Evolutionary conservation across 2,329 filamentous ascomycete species (phyloP), one percentile per base, ranked within the genome.

Genomic region (Stachybotrys echinatus): DNA sequence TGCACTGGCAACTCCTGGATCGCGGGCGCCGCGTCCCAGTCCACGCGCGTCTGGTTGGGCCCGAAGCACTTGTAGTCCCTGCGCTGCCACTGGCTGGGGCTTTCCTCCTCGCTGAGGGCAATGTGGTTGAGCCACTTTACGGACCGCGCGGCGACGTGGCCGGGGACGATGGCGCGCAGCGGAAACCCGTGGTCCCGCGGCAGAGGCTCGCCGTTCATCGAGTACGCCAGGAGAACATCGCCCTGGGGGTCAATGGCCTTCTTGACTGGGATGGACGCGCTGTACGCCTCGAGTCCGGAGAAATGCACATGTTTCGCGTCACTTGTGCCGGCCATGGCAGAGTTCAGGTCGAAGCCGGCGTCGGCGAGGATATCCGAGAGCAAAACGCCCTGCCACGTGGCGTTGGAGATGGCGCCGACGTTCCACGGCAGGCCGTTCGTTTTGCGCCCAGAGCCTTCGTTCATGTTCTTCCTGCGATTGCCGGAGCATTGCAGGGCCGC

Each of bases 1-100:
- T 84, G 85, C 18, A 88, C 76, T 2, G 84, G 82, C 71, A 86
- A 79, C 58, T 87, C 83, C 55, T 88, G 84, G 23, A 87, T 87
- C 2, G 81, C 74, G 12, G 76, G 77, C 7, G 84, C 83, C 21
- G 71, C 70, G 46, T 82, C 79, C 83, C 83, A 87, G 63, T 85
- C 76, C 6, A 81, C 76, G 20, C 75, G 73, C 27, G 69, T 69
- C 61, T 83, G 74, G 58, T 85, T 85, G 4, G 84, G 83, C 0
- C 83, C 81, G 52, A 87, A 86, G 58, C 78, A 81, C 62, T 87
- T 87, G 66, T 88, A 87, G 61, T 88, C 84, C 18, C 78, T 74
- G 20, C 80, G 74, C 60, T 87, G 83, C 83, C 83, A 85, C 59
- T 85, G 78, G 42, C 77, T 83, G 4, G 74, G 66, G 56, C 81